These are phyloP conservation scores for Coemansia sp. DNA, from an alignment of 192 early-diverging fungal species.

Conservation along the genomic window DNA sequence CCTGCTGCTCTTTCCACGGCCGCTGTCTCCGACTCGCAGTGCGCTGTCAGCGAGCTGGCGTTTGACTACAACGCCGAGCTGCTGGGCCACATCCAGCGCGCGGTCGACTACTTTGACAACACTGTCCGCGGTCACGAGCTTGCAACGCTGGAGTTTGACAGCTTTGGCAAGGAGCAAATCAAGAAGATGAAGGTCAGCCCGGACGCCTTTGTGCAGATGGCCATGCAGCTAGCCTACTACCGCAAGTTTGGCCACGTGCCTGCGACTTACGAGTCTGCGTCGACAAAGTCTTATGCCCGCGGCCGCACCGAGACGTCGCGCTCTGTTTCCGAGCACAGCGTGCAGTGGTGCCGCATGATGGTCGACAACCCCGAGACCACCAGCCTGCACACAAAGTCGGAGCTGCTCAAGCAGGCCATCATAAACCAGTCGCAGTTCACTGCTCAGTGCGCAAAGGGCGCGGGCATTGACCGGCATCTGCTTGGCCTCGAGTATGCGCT, in stretches of 20 bases:
- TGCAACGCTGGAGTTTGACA: conserved; percentile 65
- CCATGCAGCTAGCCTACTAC: conserved; percentile 73
- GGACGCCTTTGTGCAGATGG: conserved; percentile 77
- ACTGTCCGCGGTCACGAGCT: conserved; percentile 67
- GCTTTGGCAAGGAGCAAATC: conserved; percentile 73
- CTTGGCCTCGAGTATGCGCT: conserved; percentile 63
- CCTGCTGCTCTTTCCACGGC: conserved; percentile 7
- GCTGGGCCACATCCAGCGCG: conserved; percentile 56
- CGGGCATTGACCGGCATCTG: conserved; percentile 70
- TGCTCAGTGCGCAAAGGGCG: conserved; percentile 59
- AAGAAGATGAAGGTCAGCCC: conserved; percentile 60
- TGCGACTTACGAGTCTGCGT: conserved; percentile 74
- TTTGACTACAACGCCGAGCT: conserved; percentile 60
- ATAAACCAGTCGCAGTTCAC: conserved; percentile 57
- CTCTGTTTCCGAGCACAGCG: conserved; percentile 63
- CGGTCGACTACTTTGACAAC: conserved; percentile 65
- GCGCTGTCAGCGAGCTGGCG: conserved; percentile 37
- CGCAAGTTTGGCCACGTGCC: conserved; percentile 60
- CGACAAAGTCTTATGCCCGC: conserved; percentile 64
- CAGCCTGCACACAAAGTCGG: conserved; percentile 45
- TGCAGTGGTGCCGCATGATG: conserved; percentile 60
- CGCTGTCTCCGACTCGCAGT: conserved; percentile 32
- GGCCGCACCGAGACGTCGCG: conserved; percentile 78
- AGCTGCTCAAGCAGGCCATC: conserved; percentile 55
- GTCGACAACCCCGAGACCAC: conserved; percentile 54